Conservation (phyloP, 441 rosid genomes). For the Corymbia calophylla region DNA sequence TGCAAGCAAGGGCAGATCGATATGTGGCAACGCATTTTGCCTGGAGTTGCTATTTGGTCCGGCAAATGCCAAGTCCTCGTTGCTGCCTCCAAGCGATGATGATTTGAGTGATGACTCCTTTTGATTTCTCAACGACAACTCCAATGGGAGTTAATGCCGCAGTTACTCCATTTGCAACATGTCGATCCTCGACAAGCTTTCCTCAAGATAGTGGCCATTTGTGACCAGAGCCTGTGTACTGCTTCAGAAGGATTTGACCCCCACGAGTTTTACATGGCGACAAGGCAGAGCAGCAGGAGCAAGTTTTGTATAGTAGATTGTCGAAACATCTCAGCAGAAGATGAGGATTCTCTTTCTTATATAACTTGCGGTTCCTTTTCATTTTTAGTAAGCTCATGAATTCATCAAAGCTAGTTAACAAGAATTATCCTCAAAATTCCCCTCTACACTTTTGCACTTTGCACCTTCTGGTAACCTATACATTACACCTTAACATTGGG, state of each 20-base stretch:
- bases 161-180: background rate
- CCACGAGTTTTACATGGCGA: conserved; percentile 2
- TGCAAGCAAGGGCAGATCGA: conserved; percentile 56
- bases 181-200: background rate
- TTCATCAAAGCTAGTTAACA: background rate
- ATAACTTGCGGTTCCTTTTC: background rate
- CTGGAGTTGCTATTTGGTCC: conserved; percentile 83
- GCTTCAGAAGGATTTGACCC: background rate
- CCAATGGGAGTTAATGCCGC: background rate
- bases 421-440: background rate
- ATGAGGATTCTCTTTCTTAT: background rate
- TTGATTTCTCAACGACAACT: background rate
- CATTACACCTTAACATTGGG: background rate
- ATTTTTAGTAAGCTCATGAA: background rate
- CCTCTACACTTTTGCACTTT: background rate
- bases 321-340: background rate
- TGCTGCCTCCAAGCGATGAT: background rate
- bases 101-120: background rate
- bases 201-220: background rate
- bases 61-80: conserved; percentile 33
- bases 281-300: background rate
- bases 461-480: background rate
- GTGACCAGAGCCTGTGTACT: background rate
- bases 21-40: conserved; percentile 73
- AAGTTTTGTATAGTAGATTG: conserved; percentile 14